These are phyloP conservation scores for Aureobasidium sp. DNA, from an alignment of 2,329 filamentous ascomycete genomes.

Conservation along the genomic window DNA sequence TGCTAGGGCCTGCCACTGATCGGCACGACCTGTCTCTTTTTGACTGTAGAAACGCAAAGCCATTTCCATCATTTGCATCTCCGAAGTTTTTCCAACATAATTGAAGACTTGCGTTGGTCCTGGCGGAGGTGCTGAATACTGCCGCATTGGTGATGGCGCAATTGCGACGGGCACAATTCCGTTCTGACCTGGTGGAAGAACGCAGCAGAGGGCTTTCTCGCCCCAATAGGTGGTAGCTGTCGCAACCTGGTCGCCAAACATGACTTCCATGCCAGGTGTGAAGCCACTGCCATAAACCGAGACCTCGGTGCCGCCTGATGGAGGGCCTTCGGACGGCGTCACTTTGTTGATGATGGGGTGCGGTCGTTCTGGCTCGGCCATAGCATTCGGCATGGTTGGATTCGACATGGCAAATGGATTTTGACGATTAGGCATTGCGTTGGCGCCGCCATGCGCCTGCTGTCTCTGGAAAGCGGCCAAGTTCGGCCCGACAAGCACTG, in stretches of 20 bases:
- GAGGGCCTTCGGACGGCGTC: slow-evolving; percentile 75
- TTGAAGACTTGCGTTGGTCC: slow-evolving; percentile 46
- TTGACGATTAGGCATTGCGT: slow-evolving; percentile 10
- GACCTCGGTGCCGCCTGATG: slow-evolving; percentile 77
- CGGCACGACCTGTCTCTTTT: slow-evolving; percentile 28
- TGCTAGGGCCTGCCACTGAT: slow-evolving; percentile 27
- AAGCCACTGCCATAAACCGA: slow-evolving; percentile 77
- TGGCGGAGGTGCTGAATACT: slow-evolving; percentile 18
- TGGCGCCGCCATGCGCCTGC: slow-evolving; percentile 22
- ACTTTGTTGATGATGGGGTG: slow-evolving; percentile 70
- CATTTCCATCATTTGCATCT: slow-evolving; percentile 53
- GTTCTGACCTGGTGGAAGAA: slow-evolving; percentile 64
- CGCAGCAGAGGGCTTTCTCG: slow-evolving; percentile 69
- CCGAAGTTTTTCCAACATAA: slow-evolving; percentile 65
- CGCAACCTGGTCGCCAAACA: slow-evolving; percentile 67
- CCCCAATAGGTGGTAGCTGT: slow-evolving; percentile 77
- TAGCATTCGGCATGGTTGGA: slow-evolving; percentile 2
- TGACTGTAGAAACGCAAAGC: slow-evolving; percentile 39
- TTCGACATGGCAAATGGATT: slow-evolving; percentile 18
- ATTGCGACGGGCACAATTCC: slow-evolving; percentile 67
- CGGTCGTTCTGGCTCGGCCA: slow-evolving; percentile 21
- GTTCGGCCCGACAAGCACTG: slow-evolving; percentile 40
- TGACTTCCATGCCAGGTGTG: slow-evolving; percentile 70
- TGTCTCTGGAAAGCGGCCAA: slow-evolving; percentile 29
- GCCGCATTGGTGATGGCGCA: slow-evolving; percentile 19